These are phyloP conservation scores for Venturia effusa DNA, from an alignment of 2,329 filamentous ascomycete species.

Conservation along the genomic window DNA sequence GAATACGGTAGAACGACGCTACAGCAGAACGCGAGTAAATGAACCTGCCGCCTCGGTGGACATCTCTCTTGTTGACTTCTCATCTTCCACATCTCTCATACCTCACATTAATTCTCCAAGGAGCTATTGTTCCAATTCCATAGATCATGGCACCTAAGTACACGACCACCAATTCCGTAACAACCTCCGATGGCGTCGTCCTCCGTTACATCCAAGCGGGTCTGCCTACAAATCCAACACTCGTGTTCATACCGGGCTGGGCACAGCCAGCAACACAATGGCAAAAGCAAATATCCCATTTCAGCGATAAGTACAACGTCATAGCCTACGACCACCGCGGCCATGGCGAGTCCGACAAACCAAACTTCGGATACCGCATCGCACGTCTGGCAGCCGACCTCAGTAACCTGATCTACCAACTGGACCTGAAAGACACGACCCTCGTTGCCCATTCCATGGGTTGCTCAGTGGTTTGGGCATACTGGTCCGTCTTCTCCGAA, in stretches of 20 bases:
- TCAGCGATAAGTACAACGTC: not conserved
- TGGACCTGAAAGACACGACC: constrained; percentile 8
- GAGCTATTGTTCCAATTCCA: not conserved
- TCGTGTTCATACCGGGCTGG: constrained; percentile 10
- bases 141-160: not conserved
- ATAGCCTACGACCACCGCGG: constrained; percentile 9
- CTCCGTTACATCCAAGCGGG: not conserved
- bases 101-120: not conserved
- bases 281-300: constrained; percentile 7
- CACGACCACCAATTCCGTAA: not conserved
- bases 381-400: constrained; percentile 9
- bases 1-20: not conserved
- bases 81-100: not conserved
- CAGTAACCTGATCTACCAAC: not conserved
- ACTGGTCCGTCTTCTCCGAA: constrained; percentile 22
- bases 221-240: constrained; percentile 13
- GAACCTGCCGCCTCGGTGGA: not conserved
- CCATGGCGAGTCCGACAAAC: constrained; percentile 5
- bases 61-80: too few relatives aligned
- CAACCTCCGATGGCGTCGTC: not conserved
- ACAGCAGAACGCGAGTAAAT: not conserved
- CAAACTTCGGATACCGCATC: constrained; percentile 5
- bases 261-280: constrained; percentile 9
- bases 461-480: constrained; percentile 22
- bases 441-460: constrained; percentile 10